These are phyloP conservation scores for Colletotrichum euphorbiae DNA, from an alignment of 2,329 filamentous ascomycete species.

Conservation along the genomic window DNA sequence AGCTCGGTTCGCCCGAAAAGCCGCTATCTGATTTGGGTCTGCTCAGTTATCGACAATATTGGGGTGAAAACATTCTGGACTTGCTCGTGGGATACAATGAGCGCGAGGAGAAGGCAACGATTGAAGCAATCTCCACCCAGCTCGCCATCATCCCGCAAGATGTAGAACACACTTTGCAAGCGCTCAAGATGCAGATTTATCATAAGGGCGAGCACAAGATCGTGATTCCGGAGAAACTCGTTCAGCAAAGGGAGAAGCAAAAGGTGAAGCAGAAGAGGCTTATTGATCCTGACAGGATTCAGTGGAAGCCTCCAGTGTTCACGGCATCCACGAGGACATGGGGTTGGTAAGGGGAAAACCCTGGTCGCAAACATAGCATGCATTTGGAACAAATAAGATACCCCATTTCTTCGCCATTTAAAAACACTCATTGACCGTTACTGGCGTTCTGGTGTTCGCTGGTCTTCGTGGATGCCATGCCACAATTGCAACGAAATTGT, in stretches of 20 bases:
- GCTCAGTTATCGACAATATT: conserved; percentile 95
- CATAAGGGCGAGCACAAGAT: conserved; percentile 98
- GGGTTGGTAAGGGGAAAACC: conserved; percentile 77
- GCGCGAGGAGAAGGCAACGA: conserved; percentile 78
- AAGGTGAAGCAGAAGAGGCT: conserved; percentile 80
- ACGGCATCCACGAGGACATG: conserved; percentile 90
- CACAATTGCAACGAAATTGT: conserved; percentile 1
- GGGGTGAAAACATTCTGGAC: conserved; percentile 95
- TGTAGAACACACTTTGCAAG: conserved; percentile 93
- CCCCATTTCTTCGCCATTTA: conserved; percentile 3
- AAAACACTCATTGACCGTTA: not conserved
- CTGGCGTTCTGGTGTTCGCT: no score
- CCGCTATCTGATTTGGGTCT: conserved; percentile 93
- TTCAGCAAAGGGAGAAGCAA: conserved; percentile 83
- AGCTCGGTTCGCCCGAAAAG: conserved; percentile 96
- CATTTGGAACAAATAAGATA: conserved; percentile 35
- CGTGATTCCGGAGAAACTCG: conserved; percentile 85
- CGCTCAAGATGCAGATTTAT: conserved; percentile 94
- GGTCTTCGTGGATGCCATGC: not conserved
- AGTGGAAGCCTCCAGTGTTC: conserved; percentile 97
- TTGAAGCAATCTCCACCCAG: conserved; percentile 82
- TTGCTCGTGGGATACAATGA: conserved; percentile 80
- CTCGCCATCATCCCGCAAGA: conserved; percentile 98
- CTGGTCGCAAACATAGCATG: conserved; percentile 3
- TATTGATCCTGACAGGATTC: conserved; percentile 82